These are phyloP conservation scores for Colletotrichum navitas DNA, from an alignment of 2,329 filamentous ascomycete genomes.

Conservation along the genomic window DNA sequence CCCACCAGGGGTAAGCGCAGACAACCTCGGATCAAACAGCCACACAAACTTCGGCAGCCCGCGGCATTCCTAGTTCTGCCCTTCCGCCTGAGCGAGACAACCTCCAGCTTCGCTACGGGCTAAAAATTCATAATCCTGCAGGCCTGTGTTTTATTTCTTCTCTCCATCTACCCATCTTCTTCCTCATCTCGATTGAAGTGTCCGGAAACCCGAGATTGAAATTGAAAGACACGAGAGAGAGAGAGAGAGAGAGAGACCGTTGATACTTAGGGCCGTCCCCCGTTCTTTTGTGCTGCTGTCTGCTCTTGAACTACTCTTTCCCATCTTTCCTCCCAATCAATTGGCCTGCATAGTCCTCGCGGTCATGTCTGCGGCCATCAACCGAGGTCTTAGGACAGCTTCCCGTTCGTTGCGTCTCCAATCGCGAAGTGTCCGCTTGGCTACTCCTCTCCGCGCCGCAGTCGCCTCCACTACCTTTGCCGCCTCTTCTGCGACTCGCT, in stretches of 20 bases:
- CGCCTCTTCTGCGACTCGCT: conserved; percentile 48
- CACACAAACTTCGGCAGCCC: conserved; percentile 42
- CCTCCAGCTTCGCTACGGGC: conserved; percentile 15
- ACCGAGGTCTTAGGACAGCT: conserved; percentile 66
- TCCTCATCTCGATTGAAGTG: conserved; percentile 4
- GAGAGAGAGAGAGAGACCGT: conserved; percentile 17
- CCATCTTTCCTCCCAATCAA: conserved; percentile 24
- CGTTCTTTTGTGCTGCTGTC: neutral
- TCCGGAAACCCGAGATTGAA: neutral
- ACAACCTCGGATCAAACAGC: conserved; percentile 44
- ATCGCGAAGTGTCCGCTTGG: conserved; percentile 53
- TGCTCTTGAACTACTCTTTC: neutral
- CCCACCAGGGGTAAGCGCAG: conserved; percentile 40
- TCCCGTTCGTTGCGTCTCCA: conserved; percentile 66
- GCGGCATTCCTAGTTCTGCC: conserved; percentile 35
- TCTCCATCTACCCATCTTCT: conserved; percentile 5
- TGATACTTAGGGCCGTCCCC: conserved; percentile 17
- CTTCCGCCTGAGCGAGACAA: conserved; percentile 34
- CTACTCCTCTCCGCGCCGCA: conserved; percentile 53
- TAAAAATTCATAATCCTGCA: neutral
- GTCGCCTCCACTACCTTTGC: conserved; percentile 52
- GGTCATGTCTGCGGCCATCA: conserved; percentile 65
- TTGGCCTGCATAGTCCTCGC: conserved; percentile 32
- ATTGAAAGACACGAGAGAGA: conserved; percentile 10
- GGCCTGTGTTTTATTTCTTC: neutral